Conservation (phyloP, 768 basidiomycete species). For the Amylocystis lapponica region DNA sequence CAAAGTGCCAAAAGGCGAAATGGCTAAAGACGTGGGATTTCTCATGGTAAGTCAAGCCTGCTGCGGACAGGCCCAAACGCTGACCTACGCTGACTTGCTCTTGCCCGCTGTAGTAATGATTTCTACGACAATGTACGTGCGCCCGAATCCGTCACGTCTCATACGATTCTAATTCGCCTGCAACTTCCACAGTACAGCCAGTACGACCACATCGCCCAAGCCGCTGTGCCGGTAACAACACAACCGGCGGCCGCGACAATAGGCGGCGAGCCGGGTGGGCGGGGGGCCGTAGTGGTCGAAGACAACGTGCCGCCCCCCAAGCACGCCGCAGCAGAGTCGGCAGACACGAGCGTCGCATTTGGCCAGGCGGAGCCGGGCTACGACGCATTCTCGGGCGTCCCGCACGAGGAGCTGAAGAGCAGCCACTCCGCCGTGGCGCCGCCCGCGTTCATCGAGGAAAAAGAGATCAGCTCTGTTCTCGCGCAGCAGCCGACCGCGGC, state of each 20-base stretch:
- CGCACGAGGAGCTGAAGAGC: slow-evolving; percentile 45
- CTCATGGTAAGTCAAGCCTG: slow-evolving; percentile 53
- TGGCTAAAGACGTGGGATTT: slow-evolving; percentile 98
- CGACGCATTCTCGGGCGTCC: slow-evolving; percentile 61
- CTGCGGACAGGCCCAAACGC: neutral
- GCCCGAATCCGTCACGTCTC: slow-evolving; percentile 37
- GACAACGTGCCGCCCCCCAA: slow-evolving; percentile 34
- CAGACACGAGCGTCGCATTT: slow-evolving; percentile 31
- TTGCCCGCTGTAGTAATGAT: slow-evolving; percentile 43
- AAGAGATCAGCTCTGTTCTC: slow-evolving; percentile 2
- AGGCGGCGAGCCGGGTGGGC: too few species aligned
- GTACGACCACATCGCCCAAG: too few species aligned
- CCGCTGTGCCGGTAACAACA: too few species aligned
- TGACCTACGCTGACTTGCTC: neutral
- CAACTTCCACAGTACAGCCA: slow-evolving; percentile 29
- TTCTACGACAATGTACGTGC: slow-evolving; percentile 61
- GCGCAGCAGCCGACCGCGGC: neutral
- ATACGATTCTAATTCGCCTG: slow-evolving; percentile 28
- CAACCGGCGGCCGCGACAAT: too few species aligned
- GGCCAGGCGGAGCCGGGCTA: slow-evolving; percentile 67
- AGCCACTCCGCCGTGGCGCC: slow-evolving; percentile 7
- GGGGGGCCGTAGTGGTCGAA: slow-evolving; percentile 48
- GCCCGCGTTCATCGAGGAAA: neutral
- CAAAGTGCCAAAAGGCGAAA: slow-evolving; percentile 65
- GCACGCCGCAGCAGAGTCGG: slow-evolving; percentile 13